These are phyloP conservation scores for Trichoderma guizhouense DNA, from an alignment of 2,329 filamentous ascomycete species.

Conservation along the genomic window DNA sequence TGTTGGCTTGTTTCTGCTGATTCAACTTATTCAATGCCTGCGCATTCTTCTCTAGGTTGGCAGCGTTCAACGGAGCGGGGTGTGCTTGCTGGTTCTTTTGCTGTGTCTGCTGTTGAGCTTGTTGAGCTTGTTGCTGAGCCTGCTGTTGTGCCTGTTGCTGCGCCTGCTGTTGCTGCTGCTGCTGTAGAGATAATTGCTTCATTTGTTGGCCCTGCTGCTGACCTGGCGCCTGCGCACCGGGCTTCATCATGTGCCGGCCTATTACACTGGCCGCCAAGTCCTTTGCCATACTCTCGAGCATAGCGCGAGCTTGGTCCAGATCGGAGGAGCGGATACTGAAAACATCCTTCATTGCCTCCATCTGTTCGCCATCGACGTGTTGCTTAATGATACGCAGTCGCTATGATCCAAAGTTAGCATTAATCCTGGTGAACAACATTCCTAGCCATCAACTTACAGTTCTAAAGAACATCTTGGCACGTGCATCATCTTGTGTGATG, in stretches of 20 bases:
- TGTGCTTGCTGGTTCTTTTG: constrained; percentile 27
- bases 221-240: constrained; percentile 16
- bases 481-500: constrained; percentile 46
- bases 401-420: constrained; percentile 41
- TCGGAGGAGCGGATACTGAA: constrained; percentile 54
- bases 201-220: constrained; percentile 9
- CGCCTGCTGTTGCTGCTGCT: constrained; percentile 24
- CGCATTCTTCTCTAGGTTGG: constrained; percentile 51
- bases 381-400: constrained; percentile 52
- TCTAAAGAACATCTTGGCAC: constrained; percentile 52
- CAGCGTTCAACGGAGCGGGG: constrained; percentile 40
- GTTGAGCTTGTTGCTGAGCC: constrained; percentile 23
- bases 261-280: constrained; percentile 40
- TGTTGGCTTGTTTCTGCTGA: constrained; percentile 39
- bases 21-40: constrained; percentile 47
- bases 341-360: constrained; percentile 43
- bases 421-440: too few relatives aligned
- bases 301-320: constrained; percentile 45
- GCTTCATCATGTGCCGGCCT: constrained; percentile 28
- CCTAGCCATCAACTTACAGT: constrained; percentile 40
- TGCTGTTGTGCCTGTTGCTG: constrained; percentile 26
- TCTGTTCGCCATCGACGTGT: constrained; percentile 48
- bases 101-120: constrained; percentile 24
- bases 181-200: not conserved
- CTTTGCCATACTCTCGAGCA: constrained; percentile 52